Conservation (phyloP, 257 asterid genomes). For the Solanum ahanhuiri region DNA sequence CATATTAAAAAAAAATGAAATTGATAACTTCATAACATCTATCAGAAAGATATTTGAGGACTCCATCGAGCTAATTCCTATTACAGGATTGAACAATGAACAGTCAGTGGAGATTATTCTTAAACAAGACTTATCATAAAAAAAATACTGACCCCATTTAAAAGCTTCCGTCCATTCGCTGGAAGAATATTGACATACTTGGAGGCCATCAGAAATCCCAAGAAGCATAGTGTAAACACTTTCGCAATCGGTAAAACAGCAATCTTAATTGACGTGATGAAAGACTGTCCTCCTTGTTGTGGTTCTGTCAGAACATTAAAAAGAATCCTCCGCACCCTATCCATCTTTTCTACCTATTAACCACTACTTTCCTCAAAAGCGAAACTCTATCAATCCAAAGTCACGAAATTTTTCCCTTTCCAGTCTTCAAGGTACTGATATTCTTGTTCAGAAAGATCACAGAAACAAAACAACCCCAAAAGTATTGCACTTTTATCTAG, state of each 20-base stretch:
- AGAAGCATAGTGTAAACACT: constrained; percentile 83
- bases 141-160: constrained; percentile 64
- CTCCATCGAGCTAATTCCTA: background rate
- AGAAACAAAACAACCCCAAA: background rate
- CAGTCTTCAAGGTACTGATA: background rate
- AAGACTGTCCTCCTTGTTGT: constrained; percentile 69
- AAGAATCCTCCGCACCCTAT: constrained; percentile 54
- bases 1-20: background rate
- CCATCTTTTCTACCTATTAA: constrained; percentile 16
- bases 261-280: constrained; percentile 63
- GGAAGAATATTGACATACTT: constrained; percentile 77
- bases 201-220: constrained; percentile 93
- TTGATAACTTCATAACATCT: background rate
- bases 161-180: constrained; percentile 88
- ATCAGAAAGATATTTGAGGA: background rate
- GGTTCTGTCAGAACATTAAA: constrained; percentile 53
- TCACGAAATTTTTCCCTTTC: background rate
- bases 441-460: background rate
- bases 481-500: background rate
- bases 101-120: background rate
- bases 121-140: background rate
- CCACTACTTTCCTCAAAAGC: background rate
- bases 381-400: background rate
- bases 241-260: constrained; percentile 95
- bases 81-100: background rate